phyloP scores from a whole-genome alignment of 140 eudicot species.

The Senecio squalidus region DNA sequence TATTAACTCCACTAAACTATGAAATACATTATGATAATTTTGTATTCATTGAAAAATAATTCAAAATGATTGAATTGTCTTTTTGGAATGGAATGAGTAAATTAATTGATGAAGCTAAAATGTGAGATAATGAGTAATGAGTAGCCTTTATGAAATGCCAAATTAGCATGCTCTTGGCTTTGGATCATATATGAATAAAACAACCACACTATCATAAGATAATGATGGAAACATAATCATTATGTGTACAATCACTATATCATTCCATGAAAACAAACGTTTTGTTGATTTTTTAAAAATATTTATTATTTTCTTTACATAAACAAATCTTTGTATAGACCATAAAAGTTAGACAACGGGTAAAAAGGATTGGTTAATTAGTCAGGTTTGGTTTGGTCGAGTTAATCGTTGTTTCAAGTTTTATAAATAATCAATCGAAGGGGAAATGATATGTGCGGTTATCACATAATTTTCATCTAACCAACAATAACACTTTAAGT shows the following conservation, averaged over 20 bases:
- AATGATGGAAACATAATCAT: slow-evolving; percentile 35
- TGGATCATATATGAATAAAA: slow-evolving; percentile 14
- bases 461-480: no score
- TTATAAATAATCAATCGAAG: no score
- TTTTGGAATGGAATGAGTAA: slow-evolving; percentile 20
- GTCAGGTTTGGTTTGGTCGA: no score
- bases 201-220: slow-evolving; percentile 26
- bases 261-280: neutral
- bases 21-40: no score
- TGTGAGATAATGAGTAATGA: slow-evolving; percentile 28
- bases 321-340: slow-evolving; percentile 2
- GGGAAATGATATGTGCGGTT: no score
- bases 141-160: slow-evolving; percentile 32
- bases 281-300: neutral
- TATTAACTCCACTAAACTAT: no score
- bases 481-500: no score
- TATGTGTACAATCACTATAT: slow-evolving; percentile 7
- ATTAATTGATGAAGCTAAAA: slow-evolving; percentile 5
- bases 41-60: neutral
- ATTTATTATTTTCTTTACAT: neutral
- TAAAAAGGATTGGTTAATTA: no score
- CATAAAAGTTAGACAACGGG: neutral
- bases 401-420: no score
- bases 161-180: slow-evolving; percentile 14
- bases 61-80: neutral